These are phyloP conservation scores for Drechslera avenae DNA, from an alignment of 2,329 filamentous ascomycete species.

Conservation along the genomic window DNA sequence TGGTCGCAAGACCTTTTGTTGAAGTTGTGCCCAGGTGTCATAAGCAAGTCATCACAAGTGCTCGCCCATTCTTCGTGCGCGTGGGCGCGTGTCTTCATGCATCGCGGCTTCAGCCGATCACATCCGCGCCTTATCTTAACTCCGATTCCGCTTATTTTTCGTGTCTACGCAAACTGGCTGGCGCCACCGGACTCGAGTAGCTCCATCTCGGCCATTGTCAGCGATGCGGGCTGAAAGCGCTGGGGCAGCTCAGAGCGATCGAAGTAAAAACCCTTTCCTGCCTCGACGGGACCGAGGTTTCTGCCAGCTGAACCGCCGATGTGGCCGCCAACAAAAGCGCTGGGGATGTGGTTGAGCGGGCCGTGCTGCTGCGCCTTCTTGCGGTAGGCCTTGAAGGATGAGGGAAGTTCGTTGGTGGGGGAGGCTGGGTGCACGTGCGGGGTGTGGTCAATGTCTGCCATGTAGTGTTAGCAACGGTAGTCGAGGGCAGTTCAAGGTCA, in stretches of 20 bases:
- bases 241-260: conserved; percentile 86
- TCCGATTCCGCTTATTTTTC: conserved; percentile 13
- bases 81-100: conserved; percentile 26
- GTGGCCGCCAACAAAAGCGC: conserved; percentile 37
- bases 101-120: conserved; percentile 17
- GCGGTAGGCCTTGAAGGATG: conserved; percentile 76
- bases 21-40: neutral
- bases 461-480: conserved; percentile 15
- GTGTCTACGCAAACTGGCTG: conserved; percentile 59
- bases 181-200: conserved; percentile 94
- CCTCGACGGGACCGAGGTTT: conserved; percentile 72
- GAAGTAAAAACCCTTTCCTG: conserved; percentile 78
- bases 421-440: conserved; percentile 75
- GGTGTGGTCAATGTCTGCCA: conserved; percentile 72
- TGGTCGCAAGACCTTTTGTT: conserved; percentile 14
- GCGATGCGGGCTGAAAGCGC: conserved; percentile 77
- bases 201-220: conserved; percentile 86
- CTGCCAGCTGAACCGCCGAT: conserved; percentile 69
- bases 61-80: conserved; percentile 14
- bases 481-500: neutral
- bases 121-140: conserved; percentile 18
- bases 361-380: conserved; percentile 79
- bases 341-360: conserved; percentile 58
- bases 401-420: conserved; percentile 67
- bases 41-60: conserved; percentile 1